phyloP scores from a whole-genome alignment of 768 basidiomycete genomes.

The Xerocomus spinulosus region DNA sequence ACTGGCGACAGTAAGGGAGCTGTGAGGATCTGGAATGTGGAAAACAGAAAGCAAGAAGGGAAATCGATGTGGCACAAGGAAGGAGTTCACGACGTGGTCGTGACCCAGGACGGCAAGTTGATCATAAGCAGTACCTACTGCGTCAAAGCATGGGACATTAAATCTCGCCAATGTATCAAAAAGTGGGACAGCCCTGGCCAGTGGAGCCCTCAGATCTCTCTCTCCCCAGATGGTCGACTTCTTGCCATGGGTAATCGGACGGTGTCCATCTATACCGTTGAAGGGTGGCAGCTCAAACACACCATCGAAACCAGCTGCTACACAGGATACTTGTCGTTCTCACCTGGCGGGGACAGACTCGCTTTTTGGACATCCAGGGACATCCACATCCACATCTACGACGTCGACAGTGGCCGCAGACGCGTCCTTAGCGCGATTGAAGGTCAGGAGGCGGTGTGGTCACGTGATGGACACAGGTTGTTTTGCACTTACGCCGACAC shows the following conservation, averaged over 20 bases:
- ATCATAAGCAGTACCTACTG: neutral
- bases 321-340: neutral
- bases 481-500: neutral
- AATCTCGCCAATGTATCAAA: neutral
- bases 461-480: neutral
- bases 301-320: neutral
- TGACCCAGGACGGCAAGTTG: no score
- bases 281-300: neutral
- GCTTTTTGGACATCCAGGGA: neutral
- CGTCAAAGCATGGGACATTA: constrained; percentile 1
- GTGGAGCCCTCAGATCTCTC: neutral
- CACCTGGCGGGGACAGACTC: constrained; percentile 1
- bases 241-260: neutral
- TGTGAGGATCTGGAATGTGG: no score
- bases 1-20: no score
- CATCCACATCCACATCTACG: neutral
- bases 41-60: no score
- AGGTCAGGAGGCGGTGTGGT: constrained; percentile 6
- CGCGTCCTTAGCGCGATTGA: neutral
- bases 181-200: neutral
- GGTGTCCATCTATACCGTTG: neutral
- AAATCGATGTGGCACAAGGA: no score
- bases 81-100: no score
- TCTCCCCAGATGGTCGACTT: constrained; percentile 3
- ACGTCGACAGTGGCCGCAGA: neutral